Conservation (phyloP, 768 basidiomycete genomes). For the Xanthoconium purpureum region DNA sequence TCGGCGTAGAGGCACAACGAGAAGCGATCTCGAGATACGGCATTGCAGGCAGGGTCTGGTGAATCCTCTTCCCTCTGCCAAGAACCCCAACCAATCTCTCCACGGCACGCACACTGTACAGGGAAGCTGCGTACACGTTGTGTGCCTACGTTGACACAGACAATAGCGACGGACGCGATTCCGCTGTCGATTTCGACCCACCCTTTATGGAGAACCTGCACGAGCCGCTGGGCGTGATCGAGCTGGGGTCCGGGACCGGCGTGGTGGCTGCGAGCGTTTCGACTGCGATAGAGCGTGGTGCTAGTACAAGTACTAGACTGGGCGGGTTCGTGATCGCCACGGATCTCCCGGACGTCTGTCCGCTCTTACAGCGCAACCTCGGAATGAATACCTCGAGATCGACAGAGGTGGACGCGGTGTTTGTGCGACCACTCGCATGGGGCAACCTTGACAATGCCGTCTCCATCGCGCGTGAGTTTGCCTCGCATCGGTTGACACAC, state of each 20-base stretch:
- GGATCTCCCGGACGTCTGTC: conserved; percentile 74
- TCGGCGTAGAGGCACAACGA: conserved; percentile 42
- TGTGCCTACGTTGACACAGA: conserved; percentile 49
- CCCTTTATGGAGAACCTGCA: conserved; percentile 35
- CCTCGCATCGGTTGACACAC: conserved; percentile 45
- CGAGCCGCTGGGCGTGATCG: conserved; percentile 45
- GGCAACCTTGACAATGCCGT: conserved; percentile 48
- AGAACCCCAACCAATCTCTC: conserved; percentile 1
- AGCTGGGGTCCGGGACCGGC: conserved; percentile 80
- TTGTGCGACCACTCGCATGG: conserved; percentile 68
- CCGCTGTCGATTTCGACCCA: conserved; percentile 49
- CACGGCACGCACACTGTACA: conserved; percentile 26
- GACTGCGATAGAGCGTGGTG: conserved; percentile 33
- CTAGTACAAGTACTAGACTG: neutral
- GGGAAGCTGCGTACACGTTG: conserved; percentile 73
- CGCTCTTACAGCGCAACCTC: conserved; percentile 45
- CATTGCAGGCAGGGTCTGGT: conserved; percentile 87
- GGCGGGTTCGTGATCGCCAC: conserved; percentile 49
- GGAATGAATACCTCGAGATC: neutral
- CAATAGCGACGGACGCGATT: neutral
- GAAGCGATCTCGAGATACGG: conserved; percentile 68
- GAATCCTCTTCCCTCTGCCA: conserved; percentile 25
- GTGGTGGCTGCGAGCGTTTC: conserved; percentile 53
- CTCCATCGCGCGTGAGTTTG: conserved; percentile 40
- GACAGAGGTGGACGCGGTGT: conserved; percentile 19